phyloP scores from a whole-genome alignment of 1,284 basidiomycete genomes.

The Cystobasidium slooffiae region DNA sequence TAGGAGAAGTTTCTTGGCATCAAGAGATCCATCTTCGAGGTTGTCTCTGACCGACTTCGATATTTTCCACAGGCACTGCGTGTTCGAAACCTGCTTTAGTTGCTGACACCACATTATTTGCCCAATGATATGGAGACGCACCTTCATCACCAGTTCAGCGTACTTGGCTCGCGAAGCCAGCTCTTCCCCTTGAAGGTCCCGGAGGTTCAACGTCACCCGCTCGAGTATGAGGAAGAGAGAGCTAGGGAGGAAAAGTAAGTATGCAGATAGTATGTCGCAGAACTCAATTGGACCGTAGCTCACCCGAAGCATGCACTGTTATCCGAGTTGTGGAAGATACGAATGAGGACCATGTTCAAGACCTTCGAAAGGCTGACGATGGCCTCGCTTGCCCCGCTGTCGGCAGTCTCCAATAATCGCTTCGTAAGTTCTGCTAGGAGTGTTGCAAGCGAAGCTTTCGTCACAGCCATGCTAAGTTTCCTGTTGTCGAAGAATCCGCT shows the following conservation, averaged over 20 bases:
- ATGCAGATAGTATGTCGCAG: background rate
- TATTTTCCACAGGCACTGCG: slow-evolving; percentile 91
- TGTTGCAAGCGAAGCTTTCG: slow-evolving; percentile 75
- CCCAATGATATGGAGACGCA: slow-evolving; percentile 26
- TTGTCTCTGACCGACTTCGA: slow-evolving; percentile 92
- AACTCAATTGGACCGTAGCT: slow-evolving; percentile 52
- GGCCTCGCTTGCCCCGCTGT: slow-evolving; percentile 53
- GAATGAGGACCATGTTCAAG: slow-evolving; percentile 96
- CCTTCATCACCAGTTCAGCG: slow-evolving; percentile 91
- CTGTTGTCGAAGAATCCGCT: slow-evolving; percentile 88
- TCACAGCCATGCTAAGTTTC: slow-evolving; percentile 77
- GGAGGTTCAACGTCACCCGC: slow-evolving; percentile 83
- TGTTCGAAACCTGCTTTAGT: slow-evolving; percentile 39
- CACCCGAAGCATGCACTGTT: slow-evolving; percentile 90
- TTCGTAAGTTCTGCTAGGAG: slow-evolving; percentile 85
- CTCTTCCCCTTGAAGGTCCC: slow-evolving; percentile 60
- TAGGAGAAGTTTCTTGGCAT: slow-evolving; percentile 86
- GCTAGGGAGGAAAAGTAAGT: slow-evolving; percentile 56
- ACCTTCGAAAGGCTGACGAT: slow-evolving; percentile 74
- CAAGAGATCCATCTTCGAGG: slow-evolving; percentile 75
- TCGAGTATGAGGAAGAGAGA: slow-evolving; percentile 81
- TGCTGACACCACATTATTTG: background rate
- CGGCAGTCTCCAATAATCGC: slow-evolving; percentile 84
- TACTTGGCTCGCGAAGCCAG: slow-evolving; percentile 68
- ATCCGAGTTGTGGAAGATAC: slow-evolving; percentile 87